These are phyloP conservation scores for Gamarada debralockiae DNA, from an alignment of 495 filamentous ascomycete species.

Conservation along the genomic window DNA sequence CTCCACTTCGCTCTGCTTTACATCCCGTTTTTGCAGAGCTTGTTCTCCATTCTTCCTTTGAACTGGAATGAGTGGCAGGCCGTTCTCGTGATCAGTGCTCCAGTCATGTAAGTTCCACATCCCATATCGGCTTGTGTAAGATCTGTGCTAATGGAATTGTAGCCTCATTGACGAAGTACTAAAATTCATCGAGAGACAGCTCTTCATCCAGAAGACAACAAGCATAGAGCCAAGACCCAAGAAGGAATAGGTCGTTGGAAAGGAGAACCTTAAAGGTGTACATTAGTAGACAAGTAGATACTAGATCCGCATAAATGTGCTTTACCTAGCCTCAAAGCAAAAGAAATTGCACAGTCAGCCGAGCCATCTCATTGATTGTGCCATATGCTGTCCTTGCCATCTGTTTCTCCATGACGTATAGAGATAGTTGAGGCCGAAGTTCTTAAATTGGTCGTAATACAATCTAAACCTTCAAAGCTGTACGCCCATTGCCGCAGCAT, in stretches of 20 bases:
- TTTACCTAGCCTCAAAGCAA: neutral
- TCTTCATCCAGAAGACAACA: conserved; percentile 37
- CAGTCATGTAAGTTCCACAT: conserved; percentile 78
- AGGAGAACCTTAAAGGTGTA: conserved; percentile 11
- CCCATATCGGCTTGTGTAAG: neutral
- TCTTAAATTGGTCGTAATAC: too few species aligned
- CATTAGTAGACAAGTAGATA: conserved; percentile 24
- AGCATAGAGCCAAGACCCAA: conserved; percentile 20
- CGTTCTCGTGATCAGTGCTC: conserved; percentile 81
- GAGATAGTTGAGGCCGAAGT: too few species aligned
- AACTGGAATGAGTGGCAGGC: conserved; percentile 91
- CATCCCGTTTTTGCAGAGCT: conserved; percentile 77
- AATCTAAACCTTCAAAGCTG: too few species aligned
- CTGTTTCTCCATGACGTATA: too few species aligned
- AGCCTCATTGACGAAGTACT: conserved; percentile 88
- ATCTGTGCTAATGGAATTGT: conserved; percentile 33
- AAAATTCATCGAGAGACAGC: conserved; percentile 74
- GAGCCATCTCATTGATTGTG: neutral
- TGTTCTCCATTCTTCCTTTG: conserved; percentile 91
- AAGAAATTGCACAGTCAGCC: neutral
- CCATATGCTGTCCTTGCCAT: too few species aligned
- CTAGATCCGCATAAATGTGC: conserved; percentile 14
- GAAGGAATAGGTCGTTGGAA: conserved; percentile 17
- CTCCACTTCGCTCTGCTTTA: conserved; percentile 95
- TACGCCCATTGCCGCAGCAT: too few species aligned